Evolutionary conservation across 176 grass and related monocot species (phyloP).

Genomic region (Puccinellia tenuiflora): DNA sequence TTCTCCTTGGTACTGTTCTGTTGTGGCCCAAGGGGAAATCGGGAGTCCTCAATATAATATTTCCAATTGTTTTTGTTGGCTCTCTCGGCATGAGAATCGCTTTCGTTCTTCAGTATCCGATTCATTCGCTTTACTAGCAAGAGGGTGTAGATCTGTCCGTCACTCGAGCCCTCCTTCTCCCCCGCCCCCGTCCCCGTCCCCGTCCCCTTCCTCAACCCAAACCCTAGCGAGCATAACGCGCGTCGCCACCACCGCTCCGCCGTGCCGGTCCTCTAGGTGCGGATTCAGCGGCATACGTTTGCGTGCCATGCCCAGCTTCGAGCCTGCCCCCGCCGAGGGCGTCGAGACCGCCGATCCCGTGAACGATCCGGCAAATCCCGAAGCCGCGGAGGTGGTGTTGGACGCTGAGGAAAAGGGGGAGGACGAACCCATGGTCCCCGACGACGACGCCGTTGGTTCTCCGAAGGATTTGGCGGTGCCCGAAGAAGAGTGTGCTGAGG

Average conservation of each 20-base stretch:
- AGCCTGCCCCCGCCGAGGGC: neutral
- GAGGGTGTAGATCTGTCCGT: too few relatives aligned
- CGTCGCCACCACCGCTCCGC: neutral
- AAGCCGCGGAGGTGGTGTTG: conserved; percentile 2
- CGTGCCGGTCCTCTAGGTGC: neutral
- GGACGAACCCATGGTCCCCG: neutral
- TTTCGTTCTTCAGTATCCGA: too few relatives aligned
- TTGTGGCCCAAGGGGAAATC: too few relatives aligned
- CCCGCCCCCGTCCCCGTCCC: too few relatives aligned
- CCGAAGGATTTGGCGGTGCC: neutral
- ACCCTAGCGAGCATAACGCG: neutral
- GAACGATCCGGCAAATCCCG: neutral
- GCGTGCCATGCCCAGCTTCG: neutral
- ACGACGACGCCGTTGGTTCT: neutral
- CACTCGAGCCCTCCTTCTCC: neutral
- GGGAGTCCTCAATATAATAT: too few relatives aligned
- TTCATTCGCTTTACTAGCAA: too few relatives aligned
- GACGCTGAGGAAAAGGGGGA: conserved; percentile 8
- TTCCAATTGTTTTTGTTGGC: too few relatives aligned
- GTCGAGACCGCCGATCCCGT: neutral
- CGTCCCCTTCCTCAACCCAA: neutral
- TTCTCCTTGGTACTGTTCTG: too few relatives aligned
- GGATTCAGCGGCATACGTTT: neutral
- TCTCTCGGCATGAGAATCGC: too few relatives aligned
- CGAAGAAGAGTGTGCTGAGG: conserved; percentile 7